A percentile compares a stretch with the other conserved stretches of the same genome.
Evolutionary conservation across 768 basidiomycete genomes (phyloP).

Genomic region (Pulveroboletus frians): DNA sequence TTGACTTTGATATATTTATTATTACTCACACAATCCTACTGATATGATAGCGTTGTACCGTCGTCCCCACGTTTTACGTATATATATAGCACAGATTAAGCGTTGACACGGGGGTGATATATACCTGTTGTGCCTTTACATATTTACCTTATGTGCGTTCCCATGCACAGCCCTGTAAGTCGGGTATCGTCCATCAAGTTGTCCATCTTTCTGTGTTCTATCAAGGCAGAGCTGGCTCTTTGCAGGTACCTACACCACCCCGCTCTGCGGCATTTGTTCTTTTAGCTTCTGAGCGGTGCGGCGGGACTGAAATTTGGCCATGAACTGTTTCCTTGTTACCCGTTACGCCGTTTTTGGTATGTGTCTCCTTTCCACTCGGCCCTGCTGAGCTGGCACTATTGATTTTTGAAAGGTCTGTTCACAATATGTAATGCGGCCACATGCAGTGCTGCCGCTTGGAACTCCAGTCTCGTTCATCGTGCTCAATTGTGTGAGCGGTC

Average conservation of each 20-base stretch:
- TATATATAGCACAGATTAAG: slow-evolving; percentile 7
- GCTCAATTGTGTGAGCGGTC: slow-evolving; percentile 37
- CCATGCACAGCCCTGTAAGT: slow-evolving; percentile 14
- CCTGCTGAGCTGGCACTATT: slow-evolving; percentile 1
- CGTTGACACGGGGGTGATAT: no score
- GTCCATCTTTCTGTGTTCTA: slow-evolving; percentile 2
- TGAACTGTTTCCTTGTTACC: slow-evolving; percentile 38
- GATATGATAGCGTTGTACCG: slow-evolving; percentile 22
- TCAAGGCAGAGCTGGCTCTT: slow-evolving; percentile 28
- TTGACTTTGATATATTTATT: slow-evolving; percentile 18
- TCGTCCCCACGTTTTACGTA: slow-evolving; percentile 8
- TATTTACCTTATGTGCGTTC: not conserved
- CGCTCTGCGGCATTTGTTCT: slow-evolving; percentile 30
- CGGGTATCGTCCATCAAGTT: slow-evolving; percentile 9
- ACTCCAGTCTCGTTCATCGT: slow-evolving; percentile 45
- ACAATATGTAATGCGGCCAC: slow-evolving; percentile 61
- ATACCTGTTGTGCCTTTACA: not conserved
- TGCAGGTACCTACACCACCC: slow-evolving; percentile 20
- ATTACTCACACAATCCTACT: slow-evolving; percentile 16
- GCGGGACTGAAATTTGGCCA: slow-evolving; percentile 38
- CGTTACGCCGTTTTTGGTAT: slow-evolving; percentile 62
- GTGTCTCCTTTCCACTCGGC: not conserved
- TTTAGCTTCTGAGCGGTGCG: slow-evolving; percentile 16
- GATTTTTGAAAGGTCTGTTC: slow-evolving; percentile 48
- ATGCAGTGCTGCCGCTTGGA: slow-evolving; percentile 66